Percentiles rank a stretch among this genome's conserved stretches.
These are phyloP conservation scores for Syzygium aqueum DNA, from an alignment of 345 rosid genomes.

Conservation along the genomic window DNA sequence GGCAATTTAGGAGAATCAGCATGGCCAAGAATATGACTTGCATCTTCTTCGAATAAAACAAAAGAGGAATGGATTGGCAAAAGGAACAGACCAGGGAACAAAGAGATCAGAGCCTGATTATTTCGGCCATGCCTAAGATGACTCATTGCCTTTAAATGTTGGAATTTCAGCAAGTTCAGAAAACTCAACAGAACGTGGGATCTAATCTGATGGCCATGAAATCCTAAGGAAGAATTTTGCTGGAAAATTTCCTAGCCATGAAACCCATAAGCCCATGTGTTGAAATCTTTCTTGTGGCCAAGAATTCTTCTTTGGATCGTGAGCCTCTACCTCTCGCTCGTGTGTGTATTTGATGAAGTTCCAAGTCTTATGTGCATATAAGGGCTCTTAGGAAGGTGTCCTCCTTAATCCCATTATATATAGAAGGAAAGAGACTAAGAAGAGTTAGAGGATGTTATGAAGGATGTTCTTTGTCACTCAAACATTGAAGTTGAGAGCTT, in stretches of 20 bases:
- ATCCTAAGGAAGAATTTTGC: background rate
- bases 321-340: background rate
- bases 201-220: slow-evolving; percentile 12
- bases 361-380: background rate
- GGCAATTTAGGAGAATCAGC: background rate
- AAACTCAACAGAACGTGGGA: background rate
- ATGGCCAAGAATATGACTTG: background rate
- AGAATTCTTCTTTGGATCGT: background rate
- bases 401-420: background rate
- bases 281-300: slow-evolving; percentile 12
- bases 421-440: background rate
- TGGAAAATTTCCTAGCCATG: slow-evolving; percentile 8
- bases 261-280: slow-evolving; percentile 21
- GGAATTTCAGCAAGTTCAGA: background rate
- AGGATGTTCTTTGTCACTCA: background rate
- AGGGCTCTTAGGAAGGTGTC: background rate
- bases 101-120: background rate
- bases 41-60: background rate
- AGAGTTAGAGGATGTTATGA: background rate
- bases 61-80: background rate
- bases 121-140: background rate
- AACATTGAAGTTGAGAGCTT: background rate
- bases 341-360: background rate
- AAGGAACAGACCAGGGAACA: background rate
- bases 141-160: background rate